Evolutionary conservation across 495 filamentous ascomycete genomes (phyloP), one percentile per base, ranked within the genome.

Genomic region (Trichocladium uniseriatum): DNA sequence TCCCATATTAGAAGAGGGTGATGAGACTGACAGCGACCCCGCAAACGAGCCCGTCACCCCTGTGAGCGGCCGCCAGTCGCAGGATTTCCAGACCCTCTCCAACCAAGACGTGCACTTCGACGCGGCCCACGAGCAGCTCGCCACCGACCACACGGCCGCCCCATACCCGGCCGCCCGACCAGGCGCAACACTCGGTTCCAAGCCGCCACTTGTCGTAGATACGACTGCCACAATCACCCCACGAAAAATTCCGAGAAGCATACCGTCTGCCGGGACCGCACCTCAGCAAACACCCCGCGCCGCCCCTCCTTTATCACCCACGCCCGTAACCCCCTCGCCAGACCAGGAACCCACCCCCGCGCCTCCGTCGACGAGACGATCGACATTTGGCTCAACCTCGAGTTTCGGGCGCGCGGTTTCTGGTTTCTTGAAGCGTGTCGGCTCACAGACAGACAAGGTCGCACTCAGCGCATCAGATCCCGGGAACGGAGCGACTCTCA

Each of bases 31-130:
- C 34, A 73, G 70, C 51, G 72, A 75, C 37, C 65, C 64, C 21
- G 45, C 63, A 31, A 73, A 69, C 58, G 72, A 75, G 40, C 72
- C 72, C 36, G 64, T 66, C 52, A 75, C 72, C 3, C 72, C 72
- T 20, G 62, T 70, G 24, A 75, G 72, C 60, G 67, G 68, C 48
- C 71, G 72, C 52, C 70, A 71, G 49, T 74, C 71, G 45, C 69
- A 65, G 51, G 71, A 75, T 55, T 73, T 75, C 41, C 65, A 68
- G 14, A 65, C 67, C 43, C 67, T 70, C 18, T 48, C 65, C 29
- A 65, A 60, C 40, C 63, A 64, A 52, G 69, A 74, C 45, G 55
- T 65, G 24, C 66, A 69, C 51, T 55, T 49, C 14, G 55, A 61
- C 36, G 38, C 43, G 8, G 24, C 58, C 20, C 50, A 61, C 42